phyloP scores from a whole-genome alignment of 2,329 filamentous ascomycete genomes.

The Arthrobotrys entomopaga region DNA sequence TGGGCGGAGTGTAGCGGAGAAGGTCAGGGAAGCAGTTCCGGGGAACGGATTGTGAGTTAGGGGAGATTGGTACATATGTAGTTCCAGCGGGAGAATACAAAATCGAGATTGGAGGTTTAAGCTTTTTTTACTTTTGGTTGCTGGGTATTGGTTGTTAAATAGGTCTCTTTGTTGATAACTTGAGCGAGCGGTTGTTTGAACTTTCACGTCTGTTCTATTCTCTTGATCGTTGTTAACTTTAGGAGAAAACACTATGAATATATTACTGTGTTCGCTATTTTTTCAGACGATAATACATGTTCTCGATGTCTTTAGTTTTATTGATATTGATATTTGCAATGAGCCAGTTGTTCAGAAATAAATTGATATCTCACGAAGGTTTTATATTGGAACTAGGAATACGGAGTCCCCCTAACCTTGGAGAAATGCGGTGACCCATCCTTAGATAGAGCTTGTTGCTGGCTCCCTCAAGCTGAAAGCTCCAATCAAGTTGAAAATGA shows the following conservation, averaged over 20 bases:
- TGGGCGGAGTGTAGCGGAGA: slow-evolving; percentile 34
- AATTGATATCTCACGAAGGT: too few species aligned
- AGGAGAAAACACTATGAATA: slow-evolving; percentile 20
- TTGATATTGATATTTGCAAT: too few species aligned
- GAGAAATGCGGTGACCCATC: too few species aligned
- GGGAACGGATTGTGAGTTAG: slow-evolving; percentile 32
- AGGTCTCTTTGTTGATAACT: background rate
- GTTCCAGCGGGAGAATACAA: background rate
- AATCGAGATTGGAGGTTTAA: background rate
- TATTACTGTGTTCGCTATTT: background rate
- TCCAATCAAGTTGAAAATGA: too few species aligned
- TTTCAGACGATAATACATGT: too few species aligned
- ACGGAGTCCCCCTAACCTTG: too few species aligned
- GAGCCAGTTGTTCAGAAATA: too few species aligned
- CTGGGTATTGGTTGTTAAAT: background rate
- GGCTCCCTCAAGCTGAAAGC: too few species aligned
- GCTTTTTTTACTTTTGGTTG: background rate
- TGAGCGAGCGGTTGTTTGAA: slow-evolving; percentile 17
- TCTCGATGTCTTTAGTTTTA: too few species aligned
- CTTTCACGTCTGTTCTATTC: background rate
- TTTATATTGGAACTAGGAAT: too few species aligned
- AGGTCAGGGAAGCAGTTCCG: slow-evolving; percentile 41
- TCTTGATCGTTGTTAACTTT: slow-evolving; percentile 1
- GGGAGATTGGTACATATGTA: background rate
- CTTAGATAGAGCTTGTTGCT: too few species aligned